Conservation (phyloP, 495 filamentous ascomycete genomes). For the Lindgomyces ingoldianus region DNA sequence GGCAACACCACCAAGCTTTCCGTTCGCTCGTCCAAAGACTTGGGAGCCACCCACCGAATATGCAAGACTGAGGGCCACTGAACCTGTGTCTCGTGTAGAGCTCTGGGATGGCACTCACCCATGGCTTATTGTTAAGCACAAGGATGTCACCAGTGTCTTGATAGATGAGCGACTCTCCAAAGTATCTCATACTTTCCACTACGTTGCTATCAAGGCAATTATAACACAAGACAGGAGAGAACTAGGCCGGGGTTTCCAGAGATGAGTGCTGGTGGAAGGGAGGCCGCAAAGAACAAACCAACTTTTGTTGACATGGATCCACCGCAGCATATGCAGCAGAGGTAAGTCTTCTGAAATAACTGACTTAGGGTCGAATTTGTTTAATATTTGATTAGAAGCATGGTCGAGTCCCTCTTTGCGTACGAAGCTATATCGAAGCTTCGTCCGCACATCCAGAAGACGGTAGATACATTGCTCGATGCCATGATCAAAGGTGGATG, state of each 20-base stretch:
- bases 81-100: constrained; percentile 49
- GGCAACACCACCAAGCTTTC: constrained; percentile 43
- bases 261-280: constrained; percentile 46
- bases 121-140: constrained; percentile 52
- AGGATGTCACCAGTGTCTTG: constrained; percentile 49
- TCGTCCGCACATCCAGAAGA: constrained; percentile 50
- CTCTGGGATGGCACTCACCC: constrained; percentile 50
- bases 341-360: background rate
- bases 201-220: background rate
- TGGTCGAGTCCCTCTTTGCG: constrained; percentile 50
- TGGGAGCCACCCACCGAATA: constrained; percentile 50
- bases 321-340: constrained; percentile 49
- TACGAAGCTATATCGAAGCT: constrained; percentile 44
- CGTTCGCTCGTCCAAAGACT: constrained; percentile 48
- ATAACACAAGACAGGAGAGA: constrained; percentile 39
- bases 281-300: constrained; percentile 48
- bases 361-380: too few relatives aligned
- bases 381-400: constrained; percentile 32
- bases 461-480: constrained; percentile 47
- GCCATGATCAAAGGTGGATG: constrained; percentile 42
- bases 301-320: constrained; percentile 56
- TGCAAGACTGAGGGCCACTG: constrained; percentile 43
- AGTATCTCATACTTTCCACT: background rate
- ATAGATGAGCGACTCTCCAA: constrained; percentile 40
- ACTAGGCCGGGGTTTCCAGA: constrained; percentile 51